A percentile compares a stretch with the other conserved stretches of the same genome.
phyloP scores from a whole-genome alignment of 495 filamentous ascomycete species.

The Penicillium ucsense region DNA sequence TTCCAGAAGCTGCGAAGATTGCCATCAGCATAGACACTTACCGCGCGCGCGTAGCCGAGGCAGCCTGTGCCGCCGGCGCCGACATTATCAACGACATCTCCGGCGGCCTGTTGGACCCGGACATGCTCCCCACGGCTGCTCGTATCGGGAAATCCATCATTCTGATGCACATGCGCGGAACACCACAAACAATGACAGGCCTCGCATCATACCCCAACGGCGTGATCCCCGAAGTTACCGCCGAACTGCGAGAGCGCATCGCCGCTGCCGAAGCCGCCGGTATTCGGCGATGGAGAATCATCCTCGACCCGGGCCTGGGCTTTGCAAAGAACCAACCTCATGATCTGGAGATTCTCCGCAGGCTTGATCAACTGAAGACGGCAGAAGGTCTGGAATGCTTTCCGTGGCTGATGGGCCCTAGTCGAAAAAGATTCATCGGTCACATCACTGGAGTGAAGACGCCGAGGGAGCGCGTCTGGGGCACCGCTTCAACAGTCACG shows the following conservation, averaged over 20 bases:
- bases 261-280: slow-evolving; percentile 72
- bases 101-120: slow-evolving; percentile 64
- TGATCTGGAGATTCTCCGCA: slow-evolving; percentile 69
- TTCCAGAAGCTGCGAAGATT: slow-evolving; percentile 49
- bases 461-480: slow-evolving; percentile 60
- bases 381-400: slow-evolving; percentile 58
- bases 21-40: slow-evolving; percentile 89
- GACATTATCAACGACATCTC: slow-evolving; percentile 95
- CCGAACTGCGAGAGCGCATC: slow-evolving; percentile 62
- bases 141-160: slow-evolving; percentile 70
- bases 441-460: slow-evolving; percentile 67
- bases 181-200: slow-evolving; percentile 69
- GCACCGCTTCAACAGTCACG: slow-evolving; percentile 81
- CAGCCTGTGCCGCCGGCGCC: slow-evolving; percentile 72
- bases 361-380: slow-evolving; percentile 50
- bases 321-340: slow-evolving; percentile 79
- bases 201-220: slow-evolving; percentile 64
- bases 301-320: slow-evolving; percentile 88
- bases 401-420: slow-evolving; percentile 85
- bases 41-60: slow-evolving; percentile 72
- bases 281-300: slow-evolving; percentile 83
- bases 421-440: slow-evolving; percentile 86
- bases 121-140: slow-evolving; percentile 78
- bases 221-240: slow-evolving; percentile 56
- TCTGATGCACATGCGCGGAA: slow-evolving; percentile 94